A percentile compares a stretch with the other conserved stretches of the same genome.
Evolutionary conservation across 306 rosid species (phyloP).

Genomic region (Myrica gale): DNA sequence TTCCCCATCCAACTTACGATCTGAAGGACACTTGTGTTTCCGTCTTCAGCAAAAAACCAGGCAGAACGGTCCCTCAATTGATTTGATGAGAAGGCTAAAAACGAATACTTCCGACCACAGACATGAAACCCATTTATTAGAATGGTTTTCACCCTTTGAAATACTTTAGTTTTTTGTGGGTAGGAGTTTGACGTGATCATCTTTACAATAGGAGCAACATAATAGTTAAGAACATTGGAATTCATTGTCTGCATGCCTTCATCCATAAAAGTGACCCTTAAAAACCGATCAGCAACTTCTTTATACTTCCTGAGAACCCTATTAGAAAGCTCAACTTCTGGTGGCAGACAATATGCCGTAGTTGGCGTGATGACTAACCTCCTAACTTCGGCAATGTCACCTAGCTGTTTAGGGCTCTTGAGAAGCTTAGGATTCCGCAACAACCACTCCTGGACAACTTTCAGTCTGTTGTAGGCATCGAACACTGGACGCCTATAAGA

Average conservation of each 20-base stretch:
- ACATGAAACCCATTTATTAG: constrained; percentile 57
- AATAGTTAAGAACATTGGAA: constrained; percentile 49
- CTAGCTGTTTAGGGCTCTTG: constrained; percentile 50
- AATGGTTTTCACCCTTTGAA: constrained; percentile 53
- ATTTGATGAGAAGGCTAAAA: constrained; percentile 83
- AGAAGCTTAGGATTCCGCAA: constrained; percentile 59
- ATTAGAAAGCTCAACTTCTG: constrained; percentile 80
- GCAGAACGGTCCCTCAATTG: constrained; percentile 86
- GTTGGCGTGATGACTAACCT: constrained; percentile 83
- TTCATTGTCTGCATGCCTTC: constrained; percentile 82
- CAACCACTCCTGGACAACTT: constrained; percentile 69
- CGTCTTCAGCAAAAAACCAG: constrained; percentile 75
- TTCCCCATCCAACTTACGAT: constrained; percentile 72
- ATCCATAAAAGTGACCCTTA: constrained; percentile 88
- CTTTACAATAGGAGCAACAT: constrained; percentile 73
- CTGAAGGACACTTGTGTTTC: constrained; percentile 9
- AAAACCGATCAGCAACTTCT: constrained; percentile 67
- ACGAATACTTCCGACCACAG: constrained; percentile 66
- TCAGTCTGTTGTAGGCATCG: constrained; percentile 58
- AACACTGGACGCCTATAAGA: constrained; percentile 57
- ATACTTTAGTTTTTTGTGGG: constrained; percentile 58
- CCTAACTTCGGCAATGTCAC: constrained; percentile 68
- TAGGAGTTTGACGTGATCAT: constrained; percentile 53
- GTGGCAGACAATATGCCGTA: constrained; percentile 74
- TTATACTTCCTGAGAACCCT: constrained; percentile 70